phyloP scores from a whole-genome alignment of 1,139 yeast species.

The Yamadazyma epiphylla region DNA sequence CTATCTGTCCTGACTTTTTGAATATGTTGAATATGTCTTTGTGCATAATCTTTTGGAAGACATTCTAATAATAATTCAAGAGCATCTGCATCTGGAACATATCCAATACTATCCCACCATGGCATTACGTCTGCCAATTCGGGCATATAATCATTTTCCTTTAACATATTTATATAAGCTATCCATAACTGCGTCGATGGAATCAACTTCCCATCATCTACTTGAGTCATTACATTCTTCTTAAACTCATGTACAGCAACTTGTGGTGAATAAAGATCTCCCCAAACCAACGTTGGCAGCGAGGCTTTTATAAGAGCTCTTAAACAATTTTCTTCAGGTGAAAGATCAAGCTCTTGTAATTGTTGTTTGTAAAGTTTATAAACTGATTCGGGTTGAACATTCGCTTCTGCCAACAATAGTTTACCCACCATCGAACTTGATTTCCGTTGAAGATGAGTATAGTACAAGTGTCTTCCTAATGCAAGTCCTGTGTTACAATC shows the following conservation, averaged over 20 bases:
- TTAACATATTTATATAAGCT: constrained; percentile 48
- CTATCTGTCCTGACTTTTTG: constrained; percentile 19
- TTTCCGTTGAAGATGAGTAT: constrained; percentile 16
- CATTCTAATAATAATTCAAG: constrained; percentile 34
- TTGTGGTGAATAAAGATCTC: constrained; percentile 52
- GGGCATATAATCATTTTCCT: constrained; percentile 41
- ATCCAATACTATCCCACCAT: constrained; percentile 57
- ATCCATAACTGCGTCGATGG: constrained; percentile 51
- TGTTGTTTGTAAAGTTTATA: constrained; percentile 30
- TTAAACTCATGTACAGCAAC: constrained; percentile 59
- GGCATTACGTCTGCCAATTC: constrained; percentile 51
- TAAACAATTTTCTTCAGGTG: constrained; percentile 37
- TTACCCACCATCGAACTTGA: constrained; percentile 27
- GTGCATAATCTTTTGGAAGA: constrained; percentile 36
- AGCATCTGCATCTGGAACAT: constrained; percentile 39
- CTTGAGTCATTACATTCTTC: constrained; percentile 24
- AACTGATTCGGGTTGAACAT: constrained; percentile 30
- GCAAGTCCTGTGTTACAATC: neutral
- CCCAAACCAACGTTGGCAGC: constrained; percentile 36
- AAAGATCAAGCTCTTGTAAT: constrained; percentile 11
- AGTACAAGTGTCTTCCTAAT: constrained; percentile 4
- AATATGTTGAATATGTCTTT: constrained; percentile 39
- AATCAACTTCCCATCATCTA: constrained; percentile 19
- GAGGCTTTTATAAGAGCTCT: constrained; percentile 43
- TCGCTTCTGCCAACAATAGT: constrained; percentile 46